phyloP scores from a whole-genome alignment of 108 stramenopile genomes.

The Cyclotella distinguenda region DNA sequence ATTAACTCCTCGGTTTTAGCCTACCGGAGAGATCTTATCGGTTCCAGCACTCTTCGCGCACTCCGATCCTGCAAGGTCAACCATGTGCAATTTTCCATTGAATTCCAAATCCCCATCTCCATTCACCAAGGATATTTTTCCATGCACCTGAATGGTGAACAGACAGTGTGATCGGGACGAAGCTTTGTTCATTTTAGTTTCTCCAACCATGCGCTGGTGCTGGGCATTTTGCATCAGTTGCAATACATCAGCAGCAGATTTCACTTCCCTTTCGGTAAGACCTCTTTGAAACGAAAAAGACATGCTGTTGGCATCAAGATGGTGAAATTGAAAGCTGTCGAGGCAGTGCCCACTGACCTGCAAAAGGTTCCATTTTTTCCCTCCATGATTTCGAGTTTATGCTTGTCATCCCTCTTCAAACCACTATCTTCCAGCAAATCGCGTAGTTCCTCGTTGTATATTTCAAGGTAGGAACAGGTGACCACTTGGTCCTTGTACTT shows the following conservation, averaged over 20 bases:
- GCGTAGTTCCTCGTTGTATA: constrained; percentile 93
- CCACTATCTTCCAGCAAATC: constrained; percentile 71
- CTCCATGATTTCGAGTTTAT: constrained; percentile 81
- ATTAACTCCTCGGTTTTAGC: no score
- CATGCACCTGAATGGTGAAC: constrained; percentile 74
- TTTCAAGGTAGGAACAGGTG: constrained; percentile 85
- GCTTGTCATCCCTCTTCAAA: constrained; percentile 22
- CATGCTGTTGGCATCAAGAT: neutral
- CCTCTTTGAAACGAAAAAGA: constrained; percentile 42
- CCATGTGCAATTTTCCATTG: constrained; percentile 90
- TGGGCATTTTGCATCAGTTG: constrained; percentile 79
- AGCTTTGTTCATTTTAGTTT: constrained; percentile 94
- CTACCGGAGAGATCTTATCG: constrained; percentile 27
- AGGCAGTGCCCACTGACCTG: constrained; percentile 23
- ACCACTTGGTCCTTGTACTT: constrained; percentile 58
- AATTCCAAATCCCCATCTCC: constrained; percentile 75
- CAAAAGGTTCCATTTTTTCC: constrained; percentile 66
- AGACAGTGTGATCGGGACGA: constrained; percentile 92
- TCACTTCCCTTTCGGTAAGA: constrained; percentile 77
- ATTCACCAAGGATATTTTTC: constrained; percentile 54
- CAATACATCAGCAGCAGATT: constrained; percentile 71
- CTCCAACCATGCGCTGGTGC: constrained; percentile 85
- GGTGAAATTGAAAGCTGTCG: neutral
- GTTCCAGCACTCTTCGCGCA: constrained; percentile 48
- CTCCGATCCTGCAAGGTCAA: constrained; percentile 88